Percentiles rank a stretch among this genome's conserved stretches.
phyloP scores from a whole-genome alignment of 768 basidiomycete species.

The Sporobolomyces phaffii region DNA sequence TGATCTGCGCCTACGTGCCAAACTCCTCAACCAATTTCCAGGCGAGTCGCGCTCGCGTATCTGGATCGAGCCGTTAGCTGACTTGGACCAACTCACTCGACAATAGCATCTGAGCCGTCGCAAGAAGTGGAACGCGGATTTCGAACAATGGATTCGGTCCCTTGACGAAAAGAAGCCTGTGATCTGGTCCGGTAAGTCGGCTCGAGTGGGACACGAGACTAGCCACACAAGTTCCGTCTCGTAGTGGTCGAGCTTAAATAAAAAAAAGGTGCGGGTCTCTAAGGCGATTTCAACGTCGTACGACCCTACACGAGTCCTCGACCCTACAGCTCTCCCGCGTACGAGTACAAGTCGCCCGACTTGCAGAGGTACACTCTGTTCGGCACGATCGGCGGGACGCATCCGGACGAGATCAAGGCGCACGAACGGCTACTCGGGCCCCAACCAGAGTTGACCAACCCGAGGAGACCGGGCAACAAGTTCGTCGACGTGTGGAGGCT shows the following conservation, averaged over 20 bases:
- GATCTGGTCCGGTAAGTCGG: slow-evolving; percentile 61
- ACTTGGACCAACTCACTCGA: neutral
- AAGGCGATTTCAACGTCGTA: slow-evolving; percentile 79
- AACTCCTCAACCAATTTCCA: slow-evolving; percentile 72
- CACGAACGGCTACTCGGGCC: slow-evolving; percentile 25
- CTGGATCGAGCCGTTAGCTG: neutral
- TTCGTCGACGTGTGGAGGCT: slow-evolving; percentile 78
- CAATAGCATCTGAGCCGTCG: slow-evolving; percentile 55
- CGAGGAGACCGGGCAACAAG: slow-evolving; percentile 33
- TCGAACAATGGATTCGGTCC: slow-evolving; percentile 62
- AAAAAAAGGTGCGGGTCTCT: slow-evolving; percentile 11
- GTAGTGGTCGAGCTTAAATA: neutral
- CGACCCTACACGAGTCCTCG: slow-evolving; percentile 54
- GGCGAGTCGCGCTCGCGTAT: slow-evolving; percentile 47
- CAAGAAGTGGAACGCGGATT: slow-evolving; percentile 70
- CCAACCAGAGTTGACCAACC: slow-evolving; percentile 7
- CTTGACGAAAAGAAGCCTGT: slow-evolving; percentile 74
- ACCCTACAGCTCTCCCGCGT: slow-evolving; percentile 57
- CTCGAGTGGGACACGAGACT: too few species aligned
- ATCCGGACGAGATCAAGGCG: slow-evolving; percentile 50
- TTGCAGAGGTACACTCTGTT: neutral
- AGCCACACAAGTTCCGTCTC: too few species aligned
- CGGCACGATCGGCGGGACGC: slow-evolving; percentile 12
- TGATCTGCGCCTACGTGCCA: slow-evolving; percentile 60
- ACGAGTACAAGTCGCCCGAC: slow-evolving; percentile 58